Evolutionary conservation across 2,329 filamentous ascomycete genomes (phyloP).

Genomic region (Fusarium sp.): DNA sequence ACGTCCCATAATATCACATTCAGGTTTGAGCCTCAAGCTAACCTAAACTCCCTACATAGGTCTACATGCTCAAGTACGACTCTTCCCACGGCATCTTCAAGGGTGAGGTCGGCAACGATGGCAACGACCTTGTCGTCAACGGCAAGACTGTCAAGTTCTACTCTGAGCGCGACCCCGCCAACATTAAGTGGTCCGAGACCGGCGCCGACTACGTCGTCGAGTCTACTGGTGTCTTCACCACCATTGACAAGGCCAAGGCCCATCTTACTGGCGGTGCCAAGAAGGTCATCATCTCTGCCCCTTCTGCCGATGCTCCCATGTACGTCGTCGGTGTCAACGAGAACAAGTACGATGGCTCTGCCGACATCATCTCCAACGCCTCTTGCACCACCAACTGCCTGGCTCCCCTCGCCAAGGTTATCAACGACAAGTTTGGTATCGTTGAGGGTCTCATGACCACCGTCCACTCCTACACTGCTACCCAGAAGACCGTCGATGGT

Average conservation of each 20-base stretch:
- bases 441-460: constrained; percentile 99
- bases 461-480: constrained; percentile 99
- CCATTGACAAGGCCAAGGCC: constrained; percentile 91
- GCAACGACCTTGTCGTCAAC: constrained; percentile 83
- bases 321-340: constrained; percentile 99
- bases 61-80: constrained; percentile 99
- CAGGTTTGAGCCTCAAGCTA: constrained; percentile 12
- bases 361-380: constrained; percentile 97
- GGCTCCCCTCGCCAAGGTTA: constrained; percentile 98
- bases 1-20: not conserved
- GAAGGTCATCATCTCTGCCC: constrained; percentile 95
- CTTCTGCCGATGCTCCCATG: constrained; percentile 97
- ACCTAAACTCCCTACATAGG: constrained; percentile 59
- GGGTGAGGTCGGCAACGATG: constrained; percentile 80
- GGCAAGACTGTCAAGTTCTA: constrained; percentile 97
- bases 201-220: constrained; percentile 95
- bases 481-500: constrained; percentile 99
- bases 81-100: constrained; percentile 97
- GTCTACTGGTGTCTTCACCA: constrained; percentile 99
- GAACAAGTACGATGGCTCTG: constrained; percentile 87
- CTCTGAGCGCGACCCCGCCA: constrained; percentile 86
- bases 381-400: constrained; percentile 99
- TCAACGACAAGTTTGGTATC: constrained; percentile 98
- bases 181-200: constrained; percentile 89
- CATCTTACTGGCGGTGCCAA: constrained; percentile 97